Evolutionary conservation across 23 red algal genomes (phyloP), one percentile per base, ranked within the genome.

Genomic region (Gracilaria caudata): DNA sequence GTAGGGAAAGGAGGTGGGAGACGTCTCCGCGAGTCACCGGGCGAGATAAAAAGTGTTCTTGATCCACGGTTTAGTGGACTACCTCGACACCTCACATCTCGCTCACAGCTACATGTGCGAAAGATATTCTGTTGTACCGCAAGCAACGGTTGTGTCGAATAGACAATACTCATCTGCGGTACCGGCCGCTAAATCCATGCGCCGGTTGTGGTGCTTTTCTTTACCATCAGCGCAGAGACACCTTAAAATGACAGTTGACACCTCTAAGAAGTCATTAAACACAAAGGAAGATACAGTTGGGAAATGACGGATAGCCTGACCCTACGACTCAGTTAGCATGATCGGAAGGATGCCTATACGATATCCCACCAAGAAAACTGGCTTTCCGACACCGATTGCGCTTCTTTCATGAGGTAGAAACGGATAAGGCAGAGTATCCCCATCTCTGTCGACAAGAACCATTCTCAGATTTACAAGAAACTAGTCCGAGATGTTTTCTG

Each of bases 401-500:
- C 43, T 75, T 75, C 70, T 75, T 43, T 75, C 70, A 75, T 75
- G 43, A 49, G 70, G 70, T 75, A 49, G 70, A 75, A 75, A 75
- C 70, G 70, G 70, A 75, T 75, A 46, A 86, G 65, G 66, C 61
- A 86, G 82, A 49, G 65, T 57, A 86, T 71, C 40, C 82, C 65
- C 66, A 74, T 86, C 82, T 72, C 82, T 72, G 82, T 68, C 82
- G 60, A 86, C 38, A 86, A 72, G 61, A 54, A 73, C 82, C 49
- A 86, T 72, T 72, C 39, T 55, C 82, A 73, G 60, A 34, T 38
- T 86, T 55, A 57, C 47, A 89, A 54, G 54, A 64, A 43, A 24
- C 53, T 89, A 89, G 44, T 96, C 89, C 13, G 84, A 83, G 73
- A 98, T 79, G 68, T 98, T 91, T 73, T 95, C 84, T 68, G 96